Conservation (phyloP, 2,329 filamentous ascomycete genomes). For the Camillea tinctor region DNA sequence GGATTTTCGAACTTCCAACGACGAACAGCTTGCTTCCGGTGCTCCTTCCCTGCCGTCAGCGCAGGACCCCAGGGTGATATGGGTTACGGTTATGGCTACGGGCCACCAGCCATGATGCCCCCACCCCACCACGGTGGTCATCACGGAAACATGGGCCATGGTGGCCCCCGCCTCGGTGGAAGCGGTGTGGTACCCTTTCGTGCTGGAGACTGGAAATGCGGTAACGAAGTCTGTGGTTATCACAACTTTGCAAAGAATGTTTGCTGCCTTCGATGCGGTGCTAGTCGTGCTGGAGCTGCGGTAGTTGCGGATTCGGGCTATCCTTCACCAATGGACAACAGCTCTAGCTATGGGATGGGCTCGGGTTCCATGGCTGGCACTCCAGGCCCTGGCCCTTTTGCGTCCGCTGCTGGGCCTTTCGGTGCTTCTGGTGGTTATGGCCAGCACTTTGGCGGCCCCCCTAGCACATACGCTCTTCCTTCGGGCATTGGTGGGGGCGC, state of each 20-base stretch:
- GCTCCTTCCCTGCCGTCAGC: conserved; percentile 94
- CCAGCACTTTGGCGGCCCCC: conserved; percentile 84
- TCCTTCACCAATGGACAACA: conserved; percentile 84
- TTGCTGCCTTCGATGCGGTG: conserved; percentile 93
- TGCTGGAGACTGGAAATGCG: conserved; percentile 98
- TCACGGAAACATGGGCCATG: conserved; percentile 49
- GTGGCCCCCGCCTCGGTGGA: conserved; percentile 71
- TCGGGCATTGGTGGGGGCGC: conserved; percentile 79
- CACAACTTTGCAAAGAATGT: conserved; percentile 99
- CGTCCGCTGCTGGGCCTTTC: conserved; percentile 67
- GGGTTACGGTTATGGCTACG: conserved; percentile 57
- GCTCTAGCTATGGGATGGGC: conserved; percentile 80
- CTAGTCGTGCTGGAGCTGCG: conserved; percentile 87
- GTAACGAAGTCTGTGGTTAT: conserved; percentile 94
- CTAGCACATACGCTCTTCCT: conserved; percentile 85
- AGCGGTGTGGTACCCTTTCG: conserved; percentile 93
- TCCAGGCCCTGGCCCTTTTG: conserved; percentile 74
- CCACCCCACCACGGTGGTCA: conserved; percentile 72
- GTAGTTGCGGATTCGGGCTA: conserved; percentile 94
- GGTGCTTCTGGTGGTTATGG: conserved; percentile 62
- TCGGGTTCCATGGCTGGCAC: conserved; percentile 84
- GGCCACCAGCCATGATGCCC: conserved; percentile 77
- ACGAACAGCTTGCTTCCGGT: conserved; percentile 96
- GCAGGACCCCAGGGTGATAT: conserved; percentile 63
- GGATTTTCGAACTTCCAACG: conserved; percentile 99